Evolutionary conservation across 139 green algal species (phyloP), one percentile per base, ranked within the genome.

Genomic region (Ettlia oleoabundans): DNA sequence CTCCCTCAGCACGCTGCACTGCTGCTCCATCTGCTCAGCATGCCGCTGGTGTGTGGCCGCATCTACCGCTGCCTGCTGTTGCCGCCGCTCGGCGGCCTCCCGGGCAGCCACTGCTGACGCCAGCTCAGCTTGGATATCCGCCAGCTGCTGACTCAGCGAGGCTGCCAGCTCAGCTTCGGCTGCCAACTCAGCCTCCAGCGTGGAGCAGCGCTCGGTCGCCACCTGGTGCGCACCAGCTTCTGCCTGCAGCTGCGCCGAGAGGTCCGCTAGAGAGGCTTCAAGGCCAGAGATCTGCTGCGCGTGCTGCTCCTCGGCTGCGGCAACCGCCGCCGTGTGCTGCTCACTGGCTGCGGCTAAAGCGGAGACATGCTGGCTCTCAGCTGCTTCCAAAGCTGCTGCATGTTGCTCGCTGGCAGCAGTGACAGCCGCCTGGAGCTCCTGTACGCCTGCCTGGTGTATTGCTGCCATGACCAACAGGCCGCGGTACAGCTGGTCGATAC

Each of bases 1-100:
- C 58, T 74, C n/a, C 8, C 55, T 40, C 40, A 86, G 58, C 53
- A 76, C 61, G 2, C 7, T 33, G 70, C 82, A 86, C 70, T 87
- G 47, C 33, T 61, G 26, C 53, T 87, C 73, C 75, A 84, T 22
- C 62, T 66, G 33, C 26, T 86, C 32, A 26, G 35, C 47, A 10
- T 74, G 65, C 8, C 66, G 65, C 51, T 41, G 9, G 35, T 69
- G 47, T 0, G n/a, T 33, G 1, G 78, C 78, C 0, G 51, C 65
- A 30, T 68, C 65, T 32, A 26, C 47, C 10, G 43, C 78, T 0
- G 66, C 64, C 35, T 24, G 30, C n/a, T 22, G n/a, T 8, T 70
- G 78, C 22, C 19, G 65, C 26, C 4, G 19, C 51, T 70, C 42
- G 2, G 35, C n/a, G 6, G 38, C 47, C 1, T 53, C 51, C 0